Conservation (phyloP, 2,329 filamentous ascomycete species). For the Aotearoamyces nothofagi region DNA sequence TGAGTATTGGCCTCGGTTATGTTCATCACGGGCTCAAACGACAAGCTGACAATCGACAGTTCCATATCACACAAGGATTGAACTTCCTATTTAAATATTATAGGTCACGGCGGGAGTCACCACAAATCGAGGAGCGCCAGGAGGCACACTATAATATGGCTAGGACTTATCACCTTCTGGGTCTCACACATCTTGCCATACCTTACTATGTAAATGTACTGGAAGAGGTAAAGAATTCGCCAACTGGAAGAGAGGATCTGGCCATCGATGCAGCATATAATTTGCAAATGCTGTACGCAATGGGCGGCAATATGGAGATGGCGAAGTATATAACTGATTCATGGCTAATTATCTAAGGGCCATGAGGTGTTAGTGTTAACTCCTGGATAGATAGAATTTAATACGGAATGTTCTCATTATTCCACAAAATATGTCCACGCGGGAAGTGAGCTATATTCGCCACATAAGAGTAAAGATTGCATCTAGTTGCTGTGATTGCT, state of each 20-base stretch:
- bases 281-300: constrained; percentile 49
- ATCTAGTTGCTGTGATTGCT: too few species aligned
- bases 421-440: too few species aligned
- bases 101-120: constrained; percentile 31
- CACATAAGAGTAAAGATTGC: too few species aligned
- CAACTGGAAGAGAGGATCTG: constrained; percentile 34
- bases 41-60: constrained; percentile 80
- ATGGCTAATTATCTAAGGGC: constrained; percentile 28
- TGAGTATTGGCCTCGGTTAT: constrained; percentile 72
- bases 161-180: constrained; percentile 60
- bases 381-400: too few species aligned
- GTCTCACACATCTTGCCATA: constrained; percentile 56
- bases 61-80: constrained; percentile 71
- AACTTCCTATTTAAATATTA: constrained; percentile 68
- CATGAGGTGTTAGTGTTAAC: too few species aligned
- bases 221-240: constrained; percentile 17
- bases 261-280: constrained; percentile 61
- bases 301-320: constrained; percentile 44
- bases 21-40: constrained; percentile 82
- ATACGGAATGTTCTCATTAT: too few species aligned
- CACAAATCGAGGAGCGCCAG: constrained; percentile 32
- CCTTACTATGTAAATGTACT: constrained; percentile 47
- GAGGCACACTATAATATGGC: constrained; percentile 76
- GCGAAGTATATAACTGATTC: constrained; percentile 45
- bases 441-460: too few species aligned